Evolutionary conservation across 129 eudicot species (phyloP), one percentile per base, ranked within the genome.

Genomic region (Gnaphalium uliginosum): DNA sequence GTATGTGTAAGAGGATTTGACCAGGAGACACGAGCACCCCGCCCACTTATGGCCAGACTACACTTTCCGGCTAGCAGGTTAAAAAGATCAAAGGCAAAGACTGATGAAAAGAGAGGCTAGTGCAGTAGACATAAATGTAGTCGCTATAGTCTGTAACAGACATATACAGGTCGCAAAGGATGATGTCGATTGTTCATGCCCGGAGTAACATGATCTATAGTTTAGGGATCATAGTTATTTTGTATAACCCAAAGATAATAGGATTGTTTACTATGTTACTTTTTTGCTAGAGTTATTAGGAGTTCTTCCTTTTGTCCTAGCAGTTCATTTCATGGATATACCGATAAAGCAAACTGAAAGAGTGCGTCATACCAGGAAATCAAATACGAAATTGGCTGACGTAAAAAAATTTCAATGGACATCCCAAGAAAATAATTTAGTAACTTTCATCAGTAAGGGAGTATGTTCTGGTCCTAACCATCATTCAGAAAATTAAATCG

Each of bases 1-100:
- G 97, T 91, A 69, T 91, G 97, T 59, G 95, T 91, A 64, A 84
- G 97, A 69, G 97, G 97, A 71, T 88, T 91, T 85, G 97, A 91
- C 75, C 83, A 83, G 68, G 81, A 81, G 57, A 86, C 82, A 5
- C 81, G 95, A 72, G 85, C 88, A 57, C 95, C 97, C 0, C 89
- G 90, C 51, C 97, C 97, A 37, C 95, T 91, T 27, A 81, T 85
- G 69, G 95, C 95, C 39, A 88, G 97, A 35, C 81, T 91, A 69
- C 97, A 91, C 71, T 88, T 91, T 72, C 95, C 97, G 25, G 88
- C 90, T 53, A 91, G 97, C 86, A 84, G 66, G 76, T 19, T 82
- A 69, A 67, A 70, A 32, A 84, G 69, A 75, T 35, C 81, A 48
- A 85, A 83, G 79, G 81, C 81, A 35, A 88, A 75, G 74, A 51